Evolutionary conservation across 2,329 filamentous ascomycete genomes (phyloP).

Genomic region (Hymenoscyphus repandus): DNA sequence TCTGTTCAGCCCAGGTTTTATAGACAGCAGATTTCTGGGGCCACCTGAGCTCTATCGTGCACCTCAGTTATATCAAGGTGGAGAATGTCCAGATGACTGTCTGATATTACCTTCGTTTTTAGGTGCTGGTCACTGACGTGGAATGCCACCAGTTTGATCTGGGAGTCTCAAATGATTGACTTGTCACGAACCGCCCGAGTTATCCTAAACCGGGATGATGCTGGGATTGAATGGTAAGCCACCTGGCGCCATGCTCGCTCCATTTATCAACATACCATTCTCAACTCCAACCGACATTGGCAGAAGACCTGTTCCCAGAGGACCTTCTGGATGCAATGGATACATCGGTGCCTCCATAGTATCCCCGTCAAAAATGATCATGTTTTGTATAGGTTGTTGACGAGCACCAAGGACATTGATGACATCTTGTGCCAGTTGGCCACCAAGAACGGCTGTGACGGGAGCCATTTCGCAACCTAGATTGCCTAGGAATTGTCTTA

Average conservation of each 20-base stretch:
- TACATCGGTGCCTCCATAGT: slow-evolving; percentile 74
- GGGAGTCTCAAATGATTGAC: background rate
- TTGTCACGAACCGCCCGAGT: background rate
- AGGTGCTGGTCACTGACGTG: background rate
- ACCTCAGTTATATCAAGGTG: too few species aligned
- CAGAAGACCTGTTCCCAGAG: slow-evolving; percentile 47
- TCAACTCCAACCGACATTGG: slow-evolving; percentile 22
- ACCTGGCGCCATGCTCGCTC: slow-evolving; percentile 10
- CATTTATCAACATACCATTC: slow-evolving; percentile 17
- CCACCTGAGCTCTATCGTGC: background rate
- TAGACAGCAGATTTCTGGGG: background rate
- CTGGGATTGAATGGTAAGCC: slow-evolving; percentile 19
- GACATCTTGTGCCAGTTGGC: slow-evolving; percentile 88
- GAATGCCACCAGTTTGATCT: background rate
- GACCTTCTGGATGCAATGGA: slow-evolving; percentile 67
- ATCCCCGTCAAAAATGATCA: slow-evolving; percentile 86
- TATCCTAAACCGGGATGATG: slow-evolving; percentile 17
- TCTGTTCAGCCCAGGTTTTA: background rate
- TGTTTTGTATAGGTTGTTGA: slow-evolving; percentile 94
- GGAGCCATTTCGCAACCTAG: slow-evolving; percentile 79
- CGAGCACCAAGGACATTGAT: slow-evolving; percentile 90
- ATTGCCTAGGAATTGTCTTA: slow-evolving; percentile 83
- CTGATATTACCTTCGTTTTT: too few species aligned
- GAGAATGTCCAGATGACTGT: too few species aligned
- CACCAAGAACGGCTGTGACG: slow-evolving; percentile 83